These are phyloP conservation scores for Petasospora fabianii DNA, from an alignment of 1,139 yeast genomes.

Conservation along the genomic window DNA sequence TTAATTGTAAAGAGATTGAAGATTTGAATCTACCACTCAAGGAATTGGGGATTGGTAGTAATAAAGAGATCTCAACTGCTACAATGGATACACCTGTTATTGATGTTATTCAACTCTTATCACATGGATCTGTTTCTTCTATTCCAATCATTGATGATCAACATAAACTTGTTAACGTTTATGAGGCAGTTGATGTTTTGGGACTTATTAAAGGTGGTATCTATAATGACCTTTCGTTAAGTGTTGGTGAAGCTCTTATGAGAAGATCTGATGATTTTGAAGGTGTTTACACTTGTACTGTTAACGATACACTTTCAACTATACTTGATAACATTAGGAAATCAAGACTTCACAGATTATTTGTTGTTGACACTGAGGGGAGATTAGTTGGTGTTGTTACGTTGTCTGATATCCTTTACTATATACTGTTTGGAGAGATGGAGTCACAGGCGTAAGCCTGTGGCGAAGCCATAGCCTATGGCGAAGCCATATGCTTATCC, in stretches of 20 bases:
- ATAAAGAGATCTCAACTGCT: conserved; percentile 59
- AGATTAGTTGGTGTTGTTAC: conserved; percentile 80
- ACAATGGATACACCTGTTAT: conserved; percentile 91
- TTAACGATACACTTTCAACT: conserved; percentile 81
- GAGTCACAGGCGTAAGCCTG: conserved; percentile 3
- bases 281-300: conserved; percentile 95
- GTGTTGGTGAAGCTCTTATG: conserved; percentile 95
- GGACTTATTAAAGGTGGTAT: conserved; percentile 93
- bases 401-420: conserved; percentile 84
- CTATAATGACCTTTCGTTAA: conserved; percentile 82
- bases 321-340: conserved; percentile 92
- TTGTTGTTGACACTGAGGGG: conserved; percentile 84
- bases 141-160: conserved; percentile 87
- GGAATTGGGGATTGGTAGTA: conserved; percentile 62
- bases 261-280: conserved; percentile 95
- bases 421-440: conserved; percentile 65
- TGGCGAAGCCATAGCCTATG: too few relatives aligned
- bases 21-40: conserved; percentile 74
- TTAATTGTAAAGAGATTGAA: conserved; percentile 93
- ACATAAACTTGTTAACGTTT: conserved; percentile 76
- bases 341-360: conserved; percentile 85
- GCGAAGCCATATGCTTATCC: too few relatives aligned
- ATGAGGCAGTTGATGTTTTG: conserved; percentile 93
- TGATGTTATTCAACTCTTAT: conserved; percentile 82
- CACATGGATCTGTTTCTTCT: conserved; percentile 79